Base-by-base conservation (phyloP, 352 stramenopile genomes). In the Phytophthora hybrid region DNA sequence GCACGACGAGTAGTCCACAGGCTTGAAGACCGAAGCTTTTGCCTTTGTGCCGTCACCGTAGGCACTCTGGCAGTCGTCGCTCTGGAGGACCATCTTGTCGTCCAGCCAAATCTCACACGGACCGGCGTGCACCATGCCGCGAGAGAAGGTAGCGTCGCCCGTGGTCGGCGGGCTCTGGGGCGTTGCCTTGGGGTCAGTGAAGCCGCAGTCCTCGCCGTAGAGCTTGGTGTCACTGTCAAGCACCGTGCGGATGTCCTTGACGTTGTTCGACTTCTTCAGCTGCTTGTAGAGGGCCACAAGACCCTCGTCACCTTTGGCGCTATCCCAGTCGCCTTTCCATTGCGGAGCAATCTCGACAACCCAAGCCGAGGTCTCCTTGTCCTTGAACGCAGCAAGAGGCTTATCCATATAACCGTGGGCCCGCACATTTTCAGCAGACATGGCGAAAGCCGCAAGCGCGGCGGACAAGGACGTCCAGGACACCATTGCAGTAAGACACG, bases 31-130 rank as follows among this genome's bases (percentile, higher is more conserved):
- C 4, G 76, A 77, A n/a, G 71, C 73, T 13, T 51, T 66, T 11
- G 52, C 54, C 56, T 80, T 62, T 1, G 53, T 68, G 19, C 72
- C 72, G 14, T 75, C 76, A 55, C 67, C 63, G 34, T 79, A 78
- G 7, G 60, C 59, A 5, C 69, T 69, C 63, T 73, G 65, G 32
- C 73, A 81, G 41, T 83, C 74, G 37, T 83, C 76, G 18, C 79
- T 77, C 47, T 76, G 53, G 11, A 83, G 55, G 29, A 81, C 70
- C 53, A 70, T 65, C n/a, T 76, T 37, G 21, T 76, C 56, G 34
- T 83, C 70, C 1, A 82, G 68, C 68, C 63, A 80, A 29, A 82
- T 72, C 49, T 80, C 69, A 44, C 73, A 82, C 21, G 72, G 73
- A 16, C 73, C 59, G n/a, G 62, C 62, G 49, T 80, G 73, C 1